These are phyloP conservation scores for Gossypium aridum DNA, from an alignment of 441 rosid genomes.

Conservation along the genomic window DNA sequence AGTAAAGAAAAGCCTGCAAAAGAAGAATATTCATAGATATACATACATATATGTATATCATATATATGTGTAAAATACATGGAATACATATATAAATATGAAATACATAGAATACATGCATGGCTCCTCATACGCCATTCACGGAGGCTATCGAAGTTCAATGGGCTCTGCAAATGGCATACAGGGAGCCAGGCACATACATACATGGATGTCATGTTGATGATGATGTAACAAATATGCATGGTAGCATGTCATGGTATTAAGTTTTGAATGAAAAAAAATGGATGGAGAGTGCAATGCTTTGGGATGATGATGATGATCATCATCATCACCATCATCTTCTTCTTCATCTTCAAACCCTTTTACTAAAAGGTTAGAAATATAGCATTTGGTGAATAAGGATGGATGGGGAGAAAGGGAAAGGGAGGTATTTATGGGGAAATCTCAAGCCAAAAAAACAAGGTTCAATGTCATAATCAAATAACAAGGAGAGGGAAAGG, in stretches of 20 bases:
- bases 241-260: neutral
- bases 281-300: neutral
- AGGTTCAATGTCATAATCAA: constrained; percentile 22
- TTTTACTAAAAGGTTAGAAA: neutral
- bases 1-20: constrained; percentile 8
- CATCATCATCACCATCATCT: neutral
- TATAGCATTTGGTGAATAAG: neutral
- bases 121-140: constrained; percentile 98
- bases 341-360: neutral
- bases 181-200: constrained; percentile 94
- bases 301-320: neutral
- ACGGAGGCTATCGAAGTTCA: constrained; percentile 60
- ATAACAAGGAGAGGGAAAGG: neutral
- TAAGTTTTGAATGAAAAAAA: neutral
- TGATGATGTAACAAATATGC: neutral
- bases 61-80: neutral
- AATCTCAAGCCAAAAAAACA: constrained; percentile 11
- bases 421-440: constrained; percentile 20
- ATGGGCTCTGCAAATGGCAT: constrained; percentile 77
- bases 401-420: constrained; percentile 10
- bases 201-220: constrained; percentile 13
- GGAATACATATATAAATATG: constrained; percentile 21
- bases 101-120: constrained; percentile 44
- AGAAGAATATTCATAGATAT: neutral
- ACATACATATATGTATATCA: neutral